Evolutionary conservation across 495 filamentous ascomycete genomes (phyloP).

Genomic region (Hyphodiscus hymeniophilus): DNA sequence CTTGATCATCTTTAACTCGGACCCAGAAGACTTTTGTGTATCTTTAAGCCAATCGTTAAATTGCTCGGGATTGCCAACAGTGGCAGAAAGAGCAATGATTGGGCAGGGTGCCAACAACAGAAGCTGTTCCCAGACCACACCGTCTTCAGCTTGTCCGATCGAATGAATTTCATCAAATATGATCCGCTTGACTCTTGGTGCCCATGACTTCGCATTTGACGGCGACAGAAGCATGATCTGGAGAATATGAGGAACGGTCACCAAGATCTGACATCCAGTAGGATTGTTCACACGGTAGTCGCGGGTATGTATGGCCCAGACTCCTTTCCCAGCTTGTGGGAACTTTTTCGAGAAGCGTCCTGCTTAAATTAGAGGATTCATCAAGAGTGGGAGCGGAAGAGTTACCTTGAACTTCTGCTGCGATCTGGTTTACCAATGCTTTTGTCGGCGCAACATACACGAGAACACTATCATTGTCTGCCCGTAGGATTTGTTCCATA

Average conservation of each 20-base stretch:
- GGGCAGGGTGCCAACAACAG: slow-evolving; percentile 66
- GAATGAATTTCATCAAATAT: slow-evolving; percentile 84
- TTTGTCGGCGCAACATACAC: slow-evolving; percentile 80
- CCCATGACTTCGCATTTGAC: slow-evolving; percentile 58
- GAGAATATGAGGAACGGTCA: slow-evolving; percentile 70
- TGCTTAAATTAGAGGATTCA: slow-evolving; percentile 20
- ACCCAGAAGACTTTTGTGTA: slow-evolving; percentile 47
- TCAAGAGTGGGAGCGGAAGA: neutral
- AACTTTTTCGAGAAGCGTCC: slow-evolving; percentile 58
- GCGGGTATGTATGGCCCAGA: slow-evolving; percentile 74
- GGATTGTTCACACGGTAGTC: slow-evolving; percentile 66
- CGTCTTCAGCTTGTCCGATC: slow-evolving; percentile 70
- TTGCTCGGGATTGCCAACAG: slow-evolving; percentile 65
- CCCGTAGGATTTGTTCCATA: slow-evolving; percentile 64
- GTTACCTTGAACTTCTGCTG: slow-evolving; percentile 52
- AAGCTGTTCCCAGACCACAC: slow-evolving; percentile 74
- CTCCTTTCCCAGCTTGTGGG: slow-evolving; percentile 47
- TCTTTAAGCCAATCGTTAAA: slow-evolving; percentile 59
- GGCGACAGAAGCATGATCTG: slow-evolving; percentile 72
- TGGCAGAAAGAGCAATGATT: slow-evolving; percentile 74
- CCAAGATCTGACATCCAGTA: slow-evolving; percentile 61
- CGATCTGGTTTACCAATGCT: slow-evolving; percentile 76
- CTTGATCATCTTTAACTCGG: slow-evolving; percentile 54
- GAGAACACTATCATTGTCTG: slow-evolving; percentile 56
- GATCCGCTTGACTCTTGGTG: slow-evolving; percentile 56